Conservation (phyloP, 2,329 filamentous ascomycete species). For the Ceratocystis ficicola region DNA sequence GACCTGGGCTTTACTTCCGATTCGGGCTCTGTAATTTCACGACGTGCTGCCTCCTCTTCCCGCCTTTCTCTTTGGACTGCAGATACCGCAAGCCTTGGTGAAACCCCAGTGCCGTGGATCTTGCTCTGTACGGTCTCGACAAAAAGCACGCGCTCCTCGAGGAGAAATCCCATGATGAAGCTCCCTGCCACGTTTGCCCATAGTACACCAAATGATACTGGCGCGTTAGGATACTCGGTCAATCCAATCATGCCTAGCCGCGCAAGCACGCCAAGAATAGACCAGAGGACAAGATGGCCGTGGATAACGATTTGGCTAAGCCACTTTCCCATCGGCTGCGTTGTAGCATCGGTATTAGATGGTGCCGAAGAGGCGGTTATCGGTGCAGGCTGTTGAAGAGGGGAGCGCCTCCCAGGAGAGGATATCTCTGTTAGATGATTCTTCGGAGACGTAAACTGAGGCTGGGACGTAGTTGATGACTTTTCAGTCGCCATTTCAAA, state of each 20-base stretch:
- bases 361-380: neutral
- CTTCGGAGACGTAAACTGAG: neutral
- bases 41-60: neutral
- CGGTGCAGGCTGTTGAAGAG: neutral
- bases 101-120: neutral
- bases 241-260: conserved; percentile 68
- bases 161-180: conserved; percentile 71
- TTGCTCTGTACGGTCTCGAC: conserved; percentile 27
- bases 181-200: conserved; percentile 85
- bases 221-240: conserved; percentile 66
- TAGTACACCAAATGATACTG: conserved; percentile 59
- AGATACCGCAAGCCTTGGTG: neutral
- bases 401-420: neutral
- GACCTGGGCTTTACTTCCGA: neutral
- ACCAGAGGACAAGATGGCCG: conserved; percentile 75
- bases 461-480: neutral
- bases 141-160: conserved; percentile 67
- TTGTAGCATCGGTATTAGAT: neutral
- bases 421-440: neutral
- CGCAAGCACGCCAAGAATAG: conserved; percentile 71
- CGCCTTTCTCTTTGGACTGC: neutral
- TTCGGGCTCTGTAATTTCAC: conserved; percentile 9
- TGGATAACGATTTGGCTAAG: conserved; percentile 50
- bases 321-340: neutral
- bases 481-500: conserved; percentile 8